Percentiles rank a stretch among this genome's conserved stretches.
Evolutionary conservation across 2,329 filamentous ascomycete genomes (phyloP).

Genomic region (Pseudogymnoascus sp.): DNA sequence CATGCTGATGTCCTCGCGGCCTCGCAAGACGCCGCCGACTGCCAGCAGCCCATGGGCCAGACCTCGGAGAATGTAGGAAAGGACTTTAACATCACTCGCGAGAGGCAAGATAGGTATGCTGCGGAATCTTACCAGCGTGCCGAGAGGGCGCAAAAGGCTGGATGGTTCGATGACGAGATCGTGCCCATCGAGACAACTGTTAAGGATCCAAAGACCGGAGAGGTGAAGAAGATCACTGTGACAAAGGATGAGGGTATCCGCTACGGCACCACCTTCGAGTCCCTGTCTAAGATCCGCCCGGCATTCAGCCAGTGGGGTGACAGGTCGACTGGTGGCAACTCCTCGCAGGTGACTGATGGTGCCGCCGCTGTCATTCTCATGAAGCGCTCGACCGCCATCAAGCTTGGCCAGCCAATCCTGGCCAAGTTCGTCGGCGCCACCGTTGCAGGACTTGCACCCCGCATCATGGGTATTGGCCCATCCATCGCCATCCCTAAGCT

Average conservation of each 20-base stretch:
- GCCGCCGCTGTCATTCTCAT: slow-evolving; percentile 84
- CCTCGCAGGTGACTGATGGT: slow-evolving; percentile 90
- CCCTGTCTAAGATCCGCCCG: slow-evolving; percentile 72
- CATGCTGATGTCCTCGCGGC: slow-evolving; percentile 65
- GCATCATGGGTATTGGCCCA: slow-evolving; percentile 94
- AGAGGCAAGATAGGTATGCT: slow-evolving; percentile 76
- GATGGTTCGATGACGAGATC: slow-evolving; percentile 91
- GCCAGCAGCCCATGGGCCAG: slow-evolving; percentile 95
- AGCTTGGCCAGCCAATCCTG: slow-evolving; percentile 81
- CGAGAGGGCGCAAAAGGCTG: slow-evolving; percentile 81
- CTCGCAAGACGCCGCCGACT: slow-evolving; percentile 69
- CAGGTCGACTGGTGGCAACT: slow-evolving; percentile 84
- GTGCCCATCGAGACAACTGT: slow-evolving; percentile 74
- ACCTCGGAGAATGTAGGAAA: slow-evolving; percentile 91
- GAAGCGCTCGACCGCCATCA: slow-evolving; percentile 83
- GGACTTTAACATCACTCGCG: slow-evolving; percentile 77
- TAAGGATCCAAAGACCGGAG: slow-evolving; percentile 75
- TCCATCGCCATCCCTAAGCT: slow-evolving; percentile 73
- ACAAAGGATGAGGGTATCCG: slow-evolving; percentile 86
- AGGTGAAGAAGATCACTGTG: slow-evolving; percentile 68
- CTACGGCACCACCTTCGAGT: slow-evolving; percentile 78
- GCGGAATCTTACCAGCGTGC: slow-evolving; percentile 82
- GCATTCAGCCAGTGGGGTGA: slow-evolving; percentile 89
- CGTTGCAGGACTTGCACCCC: slow-evolving; percentile 78
- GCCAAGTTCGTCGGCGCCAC: slow-evolving; percentile 93